Percentiles rank a stretch among this genome's conserved stretches.
Conservation (phyloP, 2,329 filamentous ascomycete species). For the Tolypocladium cylindrosporum region DNA sequence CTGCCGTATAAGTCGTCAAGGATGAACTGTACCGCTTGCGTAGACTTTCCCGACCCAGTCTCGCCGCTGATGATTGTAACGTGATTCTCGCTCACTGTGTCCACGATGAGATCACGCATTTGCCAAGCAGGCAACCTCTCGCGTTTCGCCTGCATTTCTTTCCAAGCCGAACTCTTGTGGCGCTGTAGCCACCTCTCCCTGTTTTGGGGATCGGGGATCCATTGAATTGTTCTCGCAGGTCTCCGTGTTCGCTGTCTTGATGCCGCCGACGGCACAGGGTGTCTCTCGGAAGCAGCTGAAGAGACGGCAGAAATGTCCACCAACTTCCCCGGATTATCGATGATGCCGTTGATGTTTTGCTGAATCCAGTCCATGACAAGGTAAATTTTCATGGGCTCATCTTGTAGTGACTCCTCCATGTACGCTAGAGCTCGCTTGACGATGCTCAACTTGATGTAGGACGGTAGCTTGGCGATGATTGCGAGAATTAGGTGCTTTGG, state of each 20-base stretch:
- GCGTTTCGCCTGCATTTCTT: conserved; percentile 65
- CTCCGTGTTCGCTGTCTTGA: conserved; percentile 24
- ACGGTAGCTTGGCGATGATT: conserved; percentile 63
- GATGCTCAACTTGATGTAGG: conserved; percentile 87
- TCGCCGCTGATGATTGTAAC: conserved; percentile 96
- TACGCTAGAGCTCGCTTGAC: conserved; percentile 67
- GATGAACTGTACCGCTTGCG: conserved; percentile 92
- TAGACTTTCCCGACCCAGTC: conserved; percentile 94
- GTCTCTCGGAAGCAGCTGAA: conserved; percentile 52
- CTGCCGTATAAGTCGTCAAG: conserved; percentile 79
- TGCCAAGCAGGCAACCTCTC: conserved; percentile 80
- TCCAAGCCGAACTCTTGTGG: conserved; percentile 54
- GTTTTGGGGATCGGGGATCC: conserved; percentile 50
- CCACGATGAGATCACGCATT: conserved; percentile 65
- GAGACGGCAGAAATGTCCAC: conserved; percentile 75
- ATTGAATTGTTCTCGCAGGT: conserved; percentile 51
- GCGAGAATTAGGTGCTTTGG: conserved; percentile 61
- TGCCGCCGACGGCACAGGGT: conserved; percentile 15
- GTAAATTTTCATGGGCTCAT: conserved; percentile 83
- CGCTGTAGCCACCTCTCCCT: conserved; percentile 60
- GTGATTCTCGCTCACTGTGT: conserved; percentile 65
- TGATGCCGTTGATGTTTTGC: conserved; percentile 68
- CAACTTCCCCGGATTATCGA: conserved; percentile 74
- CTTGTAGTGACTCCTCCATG: conserved; percentile 59
- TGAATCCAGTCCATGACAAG: conserved; percentile 88